Evolutionary conservation across 2,329 filamentous ascomycete genomes (phyloP).

Genomic region (Oidium heveae): DNA sequence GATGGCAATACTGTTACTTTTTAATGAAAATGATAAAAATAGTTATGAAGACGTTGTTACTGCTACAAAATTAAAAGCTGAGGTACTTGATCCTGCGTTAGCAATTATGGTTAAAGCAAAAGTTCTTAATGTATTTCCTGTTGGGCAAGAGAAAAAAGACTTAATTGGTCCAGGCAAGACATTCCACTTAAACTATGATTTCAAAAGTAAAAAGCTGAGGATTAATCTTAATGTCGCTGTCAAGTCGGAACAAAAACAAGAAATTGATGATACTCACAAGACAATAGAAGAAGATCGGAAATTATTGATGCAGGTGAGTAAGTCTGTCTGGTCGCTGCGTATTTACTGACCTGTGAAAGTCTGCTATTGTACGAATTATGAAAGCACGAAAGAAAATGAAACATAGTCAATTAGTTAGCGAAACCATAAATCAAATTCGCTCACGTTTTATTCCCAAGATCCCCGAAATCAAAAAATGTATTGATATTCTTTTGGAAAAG

Average conservation of each 20-base stretch:
- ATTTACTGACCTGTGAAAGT: constrained; percentile 28
- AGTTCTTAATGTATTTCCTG: constrained; percentile 48
- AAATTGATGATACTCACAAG: constrained; percentile 94
- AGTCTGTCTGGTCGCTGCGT: background rate
- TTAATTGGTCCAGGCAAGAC: constrained; percentile 56
- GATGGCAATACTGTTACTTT: constrained; percentile 84
- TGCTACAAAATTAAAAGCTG: constrained; percentile 53
- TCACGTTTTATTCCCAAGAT: constrained; percentile 82
- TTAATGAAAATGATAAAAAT: constrained; percentile 73
- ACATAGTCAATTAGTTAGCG: constrained; percentile 77
- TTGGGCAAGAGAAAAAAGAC: constrained; percentile 25
- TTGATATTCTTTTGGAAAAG: constrained; percentile 95
- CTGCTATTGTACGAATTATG: constrained; percentile 97
- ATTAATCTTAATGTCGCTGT: constrained; percentile 89
- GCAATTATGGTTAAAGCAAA: constrained; percentile 81
- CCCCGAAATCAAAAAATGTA: constrained; percentile 96
- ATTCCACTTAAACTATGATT: constrained; percentile 74
- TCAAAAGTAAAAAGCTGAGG: constrained; percentile 96
- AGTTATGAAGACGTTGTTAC: constrained; percentile 71
- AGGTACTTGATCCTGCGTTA: constrained; percentile 68
- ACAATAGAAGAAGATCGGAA: constrained; percentile 97
- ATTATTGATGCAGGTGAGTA: constrained; percentile 74
- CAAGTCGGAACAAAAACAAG: constrained; percentile 87
- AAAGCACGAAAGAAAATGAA: constrained; percentile 99
- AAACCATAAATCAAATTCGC: constrained; percentile 89